phyloP scores from a whole-genome alignment of 805 yeast species.

The Candida pseudofarinosa region DNA sequence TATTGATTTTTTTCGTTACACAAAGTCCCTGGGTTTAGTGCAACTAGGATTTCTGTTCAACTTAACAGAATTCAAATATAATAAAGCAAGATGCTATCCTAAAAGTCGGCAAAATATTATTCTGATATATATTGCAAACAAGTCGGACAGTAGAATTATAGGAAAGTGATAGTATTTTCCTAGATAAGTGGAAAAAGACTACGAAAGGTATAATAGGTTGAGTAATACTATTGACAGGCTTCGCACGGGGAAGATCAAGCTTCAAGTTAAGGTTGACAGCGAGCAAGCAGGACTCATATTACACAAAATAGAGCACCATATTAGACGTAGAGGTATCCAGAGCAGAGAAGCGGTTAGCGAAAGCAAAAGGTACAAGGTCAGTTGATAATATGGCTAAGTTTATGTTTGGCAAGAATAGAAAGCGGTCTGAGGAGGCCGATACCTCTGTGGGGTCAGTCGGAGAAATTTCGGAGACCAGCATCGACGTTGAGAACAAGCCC shows the following conservation, averaged over 20 bases:
- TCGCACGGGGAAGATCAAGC: no score
- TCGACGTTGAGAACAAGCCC: background rate
- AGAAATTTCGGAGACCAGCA: constrained; percentile 2
- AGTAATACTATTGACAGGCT: no score
- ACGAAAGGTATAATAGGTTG: no score
- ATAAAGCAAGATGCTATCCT: background rate
- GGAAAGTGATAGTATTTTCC: no score
- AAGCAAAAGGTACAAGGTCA: background rate
- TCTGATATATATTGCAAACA: background rate
- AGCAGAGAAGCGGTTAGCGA: no score
- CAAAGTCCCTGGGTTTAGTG: constrained; percentile 1
- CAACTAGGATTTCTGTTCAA: constrained; percentile 1
- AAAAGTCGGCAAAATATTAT: constrained; percentile 1
- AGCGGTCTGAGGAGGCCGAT: constrained; percentile 13
- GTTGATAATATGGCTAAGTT: constrained; percentile 59
- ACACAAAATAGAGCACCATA: no score
- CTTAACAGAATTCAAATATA: constrained; percentile 1
- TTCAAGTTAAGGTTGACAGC: no score
- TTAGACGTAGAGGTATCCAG: no score
- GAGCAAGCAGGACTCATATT: no score
- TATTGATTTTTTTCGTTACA: constrained; percentile 5
- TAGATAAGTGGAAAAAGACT: no score
- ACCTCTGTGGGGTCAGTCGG: constrained; percentile 3
- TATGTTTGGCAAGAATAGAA: constrained; percentile 50
- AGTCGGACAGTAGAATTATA: no score